These are phyloP conservation scores for Naematelia aurantialba DNA, from an alignment of 768 basidiomycete species.

Conservation along the genomic window DNA sequence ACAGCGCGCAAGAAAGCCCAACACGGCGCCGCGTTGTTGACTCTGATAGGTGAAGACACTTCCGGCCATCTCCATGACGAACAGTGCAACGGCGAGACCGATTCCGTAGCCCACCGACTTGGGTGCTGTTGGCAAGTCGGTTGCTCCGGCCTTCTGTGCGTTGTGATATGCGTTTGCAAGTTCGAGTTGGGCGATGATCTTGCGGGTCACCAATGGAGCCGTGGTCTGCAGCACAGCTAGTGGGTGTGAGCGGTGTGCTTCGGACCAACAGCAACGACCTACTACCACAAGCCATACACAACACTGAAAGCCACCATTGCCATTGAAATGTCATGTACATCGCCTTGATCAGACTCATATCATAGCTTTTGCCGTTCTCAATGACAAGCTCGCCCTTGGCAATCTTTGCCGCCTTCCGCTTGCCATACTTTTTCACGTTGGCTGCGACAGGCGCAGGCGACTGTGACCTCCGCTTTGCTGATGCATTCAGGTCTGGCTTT, in stretches of 20 bases:
- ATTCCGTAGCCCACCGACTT: slow-evolving; percentile 16
- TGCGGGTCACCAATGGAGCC: slow-evolving; percentile 20
- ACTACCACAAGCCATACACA: slow-evolving; percentile 4
- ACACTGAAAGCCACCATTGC: slow-evolving; percentile 20
- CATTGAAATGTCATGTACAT: slow-evolving; percentile 17
- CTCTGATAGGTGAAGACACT: slow-evolving; percentile 36
- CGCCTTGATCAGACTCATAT: slow-evolving; percentile 32
- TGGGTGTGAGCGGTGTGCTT: neutral
- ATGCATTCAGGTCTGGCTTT: neutral
- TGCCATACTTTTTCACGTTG: slow-evolving; percentile 10
- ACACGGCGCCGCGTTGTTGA: slow-evolving; percentile 50
- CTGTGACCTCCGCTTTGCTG: too few species aligned
- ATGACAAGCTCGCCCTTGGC: slow-evolving; percentile 19
- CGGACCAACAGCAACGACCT: neutral
- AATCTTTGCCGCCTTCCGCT: slow-evolving; percentile 31
- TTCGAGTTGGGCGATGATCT: slow-evolving; percentile 17
- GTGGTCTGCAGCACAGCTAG: slow-evolving; percentile 19
- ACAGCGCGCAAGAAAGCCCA: slow-evolving; percentile 14
- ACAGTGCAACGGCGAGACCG: slow-evolving; percentile 11
- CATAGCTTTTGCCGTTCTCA: slow-evolving; percentile 34
- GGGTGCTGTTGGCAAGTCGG: slow-evolving; percentile 3
- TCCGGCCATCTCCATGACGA: slow-evolving; percentile 12
- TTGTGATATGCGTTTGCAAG: slow-evolving; percentile 5
- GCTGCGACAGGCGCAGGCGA: neutral
- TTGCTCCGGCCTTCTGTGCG: slow-evolving; percentile 4